These are phyloP conservation scores for Monilinia fructicola DNA, from an alignment of 2,329 filamentous ascomycete genomes.

Conservation along the genomic window DNA sequence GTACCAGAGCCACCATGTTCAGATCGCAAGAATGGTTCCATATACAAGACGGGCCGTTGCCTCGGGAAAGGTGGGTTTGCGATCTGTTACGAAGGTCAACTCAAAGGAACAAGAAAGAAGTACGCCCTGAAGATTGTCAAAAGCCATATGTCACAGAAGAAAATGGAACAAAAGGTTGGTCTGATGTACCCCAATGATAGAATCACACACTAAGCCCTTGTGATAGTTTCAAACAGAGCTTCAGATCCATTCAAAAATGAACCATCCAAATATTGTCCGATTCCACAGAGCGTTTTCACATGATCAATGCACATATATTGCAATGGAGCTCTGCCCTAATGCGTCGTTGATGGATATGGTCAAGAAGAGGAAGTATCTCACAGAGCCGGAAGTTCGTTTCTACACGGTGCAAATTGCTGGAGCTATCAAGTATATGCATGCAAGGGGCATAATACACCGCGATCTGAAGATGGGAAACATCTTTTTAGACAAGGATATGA, in stretches of 20 bases:
- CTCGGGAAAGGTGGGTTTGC: slow-evolving; percentile 82
- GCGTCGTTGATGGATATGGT: slow-evolving; percentile 98
- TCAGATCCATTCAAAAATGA: slow-evolving; percentile 97
- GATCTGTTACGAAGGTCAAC: slow-evolving; percentile 73
- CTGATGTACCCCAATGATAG: not conserved
- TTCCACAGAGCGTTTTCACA: slow-evolving; percentile 94
- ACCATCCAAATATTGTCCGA: slow-evolving; percentile 91
- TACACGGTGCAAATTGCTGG: slow-evolving; percentile 94
- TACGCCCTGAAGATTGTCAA: slow-evolving; percentile 82
- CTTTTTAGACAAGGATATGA: slow-evolving; percentile 92
- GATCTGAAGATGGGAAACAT: slow-evolving; percentile 98
- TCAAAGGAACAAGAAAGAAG: slow-evolving; percentile 63
- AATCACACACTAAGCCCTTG: slow-evolving; percentile 20
- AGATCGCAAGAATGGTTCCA: slow-evolving; percentile 67
- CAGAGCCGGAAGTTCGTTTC: slow-evolving; percentile 88
- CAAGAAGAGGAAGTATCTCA: slow-evolving; percentile 84
- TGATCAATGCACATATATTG: slow-evolving; percentile 84
- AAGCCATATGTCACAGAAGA: slow-evolving; percentile 72
- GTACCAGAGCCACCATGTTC: slow-evolving; percentile 63
- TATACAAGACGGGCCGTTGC: slow-evolving; percentile 72
- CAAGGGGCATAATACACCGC: slow-evolving; percentile 91
- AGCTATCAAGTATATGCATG: slow-evolving; percentile 97
- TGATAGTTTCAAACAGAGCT: slow-evolving; percentile 75
- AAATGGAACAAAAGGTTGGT: slow-evolving; percentile 78
- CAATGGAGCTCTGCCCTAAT: slow-evolving; percentile 91